These are phyloP conservation scores for Anastatica hierochuntica DNA, from an alignment of 345 rosid genomes.

Conservation along the genomic window DNA sequence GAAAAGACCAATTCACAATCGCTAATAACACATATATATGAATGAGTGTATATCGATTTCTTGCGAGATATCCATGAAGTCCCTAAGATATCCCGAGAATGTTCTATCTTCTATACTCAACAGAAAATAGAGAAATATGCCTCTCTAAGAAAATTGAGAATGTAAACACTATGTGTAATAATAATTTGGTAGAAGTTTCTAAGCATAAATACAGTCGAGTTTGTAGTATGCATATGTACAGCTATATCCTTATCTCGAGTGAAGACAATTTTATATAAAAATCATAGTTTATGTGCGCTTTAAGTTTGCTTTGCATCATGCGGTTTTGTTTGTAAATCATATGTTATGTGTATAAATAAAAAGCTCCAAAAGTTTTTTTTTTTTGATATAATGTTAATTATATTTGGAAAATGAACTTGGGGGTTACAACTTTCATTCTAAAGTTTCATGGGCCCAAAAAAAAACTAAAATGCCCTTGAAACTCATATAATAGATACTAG, in stretches of 20 bases:
- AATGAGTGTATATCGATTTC: not conserved
- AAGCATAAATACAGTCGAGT: no score
- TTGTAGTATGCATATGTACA: no score
- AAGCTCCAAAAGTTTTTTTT: no score
- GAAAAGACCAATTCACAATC: constrained; percentile 30
- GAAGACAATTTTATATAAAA: not conserved
- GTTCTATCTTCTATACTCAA: not conserved
- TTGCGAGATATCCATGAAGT: constrained; percentile 21
- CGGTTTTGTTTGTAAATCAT: constrained; percentile 1
- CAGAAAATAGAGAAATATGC: not conserved
- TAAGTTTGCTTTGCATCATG: constrained; percentile 15
- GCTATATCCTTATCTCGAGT: not conserved
- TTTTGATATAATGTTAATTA: no score
- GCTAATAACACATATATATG: not conserved
- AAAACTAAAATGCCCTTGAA: no score
- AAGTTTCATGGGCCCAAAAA: no score
- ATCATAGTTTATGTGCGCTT: constrained; percentile 8
- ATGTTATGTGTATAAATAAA: not conserved
- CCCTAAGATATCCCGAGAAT: constrained; percentile 27
- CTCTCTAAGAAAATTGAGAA: not conserved
- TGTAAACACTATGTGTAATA: constrained; percentile 10
- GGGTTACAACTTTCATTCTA: no score
- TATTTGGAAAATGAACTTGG: no score
- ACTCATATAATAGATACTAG: no score
- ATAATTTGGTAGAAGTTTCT: no score